Evolutionary conservation across 345 rosid species (phyloP).

Genomic region (Alliaria petiolata): DNA sequence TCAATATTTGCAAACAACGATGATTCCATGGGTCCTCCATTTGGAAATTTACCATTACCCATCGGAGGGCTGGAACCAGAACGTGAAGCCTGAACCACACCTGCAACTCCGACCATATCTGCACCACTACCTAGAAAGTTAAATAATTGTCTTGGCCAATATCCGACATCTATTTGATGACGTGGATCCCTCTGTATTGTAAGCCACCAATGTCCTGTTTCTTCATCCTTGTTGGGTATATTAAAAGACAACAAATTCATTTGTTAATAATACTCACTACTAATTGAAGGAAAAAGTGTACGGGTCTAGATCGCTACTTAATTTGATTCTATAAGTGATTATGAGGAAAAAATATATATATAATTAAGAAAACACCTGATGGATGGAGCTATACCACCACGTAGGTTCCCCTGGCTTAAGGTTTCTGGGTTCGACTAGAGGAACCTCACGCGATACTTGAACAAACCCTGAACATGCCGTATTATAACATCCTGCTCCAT

Average conservation of each 20-base stretch:
- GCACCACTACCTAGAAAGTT: no score
- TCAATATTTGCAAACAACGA: neutral
- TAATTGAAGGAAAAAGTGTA: no score
- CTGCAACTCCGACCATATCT: neutral
- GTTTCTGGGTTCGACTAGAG: no score
- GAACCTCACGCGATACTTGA: no score
- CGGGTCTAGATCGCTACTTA: no score
- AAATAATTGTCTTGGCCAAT: neutral
- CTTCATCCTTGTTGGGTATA: neutral
- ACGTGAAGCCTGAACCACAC: neutral
- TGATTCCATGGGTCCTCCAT: rapidly evolving
- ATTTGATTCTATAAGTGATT: no score
- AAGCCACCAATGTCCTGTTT: neutral
- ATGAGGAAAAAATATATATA: no score
- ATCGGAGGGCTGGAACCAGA: neutral
- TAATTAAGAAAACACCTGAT: no score
- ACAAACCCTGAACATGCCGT: no score
- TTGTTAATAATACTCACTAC: neutral
- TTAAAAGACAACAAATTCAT: neutral
- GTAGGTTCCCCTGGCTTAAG: no score
- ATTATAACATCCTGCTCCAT: no score
- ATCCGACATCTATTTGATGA: neutral
- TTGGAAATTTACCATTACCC: neutral
- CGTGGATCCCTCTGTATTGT: neutral
- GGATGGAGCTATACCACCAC: no score